Percentiles rank a stretch among this genome's conserved stretches.
phyloP scores from a whole-genome alignment of 306 rosid species.

The Quercus bicolor region DNA sequence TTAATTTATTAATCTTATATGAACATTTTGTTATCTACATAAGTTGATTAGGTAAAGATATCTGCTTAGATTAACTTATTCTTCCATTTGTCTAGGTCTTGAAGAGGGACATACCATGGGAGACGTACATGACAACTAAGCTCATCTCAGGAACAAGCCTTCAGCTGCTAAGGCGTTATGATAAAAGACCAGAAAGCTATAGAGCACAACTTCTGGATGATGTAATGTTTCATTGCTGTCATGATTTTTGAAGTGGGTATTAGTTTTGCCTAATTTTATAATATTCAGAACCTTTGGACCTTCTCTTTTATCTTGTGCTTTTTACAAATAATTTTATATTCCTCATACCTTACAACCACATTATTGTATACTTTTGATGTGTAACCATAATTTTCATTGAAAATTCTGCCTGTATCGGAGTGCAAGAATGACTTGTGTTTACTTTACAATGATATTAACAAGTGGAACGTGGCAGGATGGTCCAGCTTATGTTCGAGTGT shows the following conservation, averaged over 20 bases:
- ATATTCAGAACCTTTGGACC: background rate
- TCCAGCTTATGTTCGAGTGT: conserved; percentile 80
- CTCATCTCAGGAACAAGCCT: conserved; percentile 87
- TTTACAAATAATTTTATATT: background rate
- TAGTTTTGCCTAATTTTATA: background rate
- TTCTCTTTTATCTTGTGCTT: background rate
- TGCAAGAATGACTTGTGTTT: conserved; percentile 5
- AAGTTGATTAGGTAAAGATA: background rate
- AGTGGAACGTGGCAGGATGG: conserved; percentile 67
- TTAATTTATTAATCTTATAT: background rate
- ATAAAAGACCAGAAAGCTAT: conserved; percentile 71
- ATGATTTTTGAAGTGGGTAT: background rate
- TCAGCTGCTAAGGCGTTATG: conserved; percentile 91
- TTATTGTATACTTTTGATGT: background rate
- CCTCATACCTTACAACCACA: background rate
- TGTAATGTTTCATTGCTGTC: conserved; percentile 34
- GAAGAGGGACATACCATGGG: conserved; percentile 96
- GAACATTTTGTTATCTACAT: background rate
- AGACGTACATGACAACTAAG: conserved; percentile 92
- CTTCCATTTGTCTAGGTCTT: conserved; percentile 49
- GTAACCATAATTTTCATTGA: background rate
- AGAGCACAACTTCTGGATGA: conserved; percentile 89
- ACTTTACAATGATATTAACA: conserved; percentile 17
- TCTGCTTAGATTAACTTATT: conserved; percentile 4
- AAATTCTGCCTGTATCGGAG: background rate